These are phyloP conservation scores for Leersia perrieri DNA, from an alignment of 176 grass and related monocot genomes.

Conservation along the genomic window DNA sequence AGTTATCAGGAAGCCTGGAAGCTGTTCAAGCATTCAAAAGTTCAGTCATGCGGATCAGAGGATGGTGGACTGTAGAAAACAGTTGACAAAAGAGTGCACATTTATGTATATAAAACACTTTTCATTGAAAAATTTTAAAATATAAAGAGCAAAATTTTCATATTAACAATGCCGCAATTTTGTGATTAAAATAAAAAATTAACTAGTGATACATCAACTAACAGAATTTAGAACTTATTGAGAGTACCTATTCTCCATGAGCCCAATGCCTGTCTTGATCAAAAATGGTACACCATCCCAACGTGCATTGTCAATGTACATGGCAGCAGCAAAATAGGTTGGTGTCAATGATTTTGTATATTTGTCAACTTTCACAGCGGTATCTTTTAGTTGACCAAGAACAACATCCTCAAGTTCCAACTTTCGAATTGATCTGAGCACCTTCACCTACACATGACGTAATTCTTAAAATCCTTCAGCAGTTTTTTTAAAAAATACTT, in stretches of 20 bases:
- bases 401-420: conserved; percentile 78
- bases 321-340: conserved; percentile 83
- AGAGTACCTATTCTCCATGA: conserved; percentile 78
- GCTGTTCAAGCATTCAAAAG: not conserved
- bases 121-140: not conserved
- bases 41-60: conserved; percentile 1
- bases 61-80: not conserved
- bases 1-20: not conserved
- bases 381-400: conserved; percentile 85
- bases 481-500: conserved; percentile 7
- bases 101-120: conserved; percentile 17
- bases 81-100: not conserved
- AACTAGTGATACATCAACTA: not conserved
- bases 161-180: not conserved
- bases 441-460: conserved; percentile 63
- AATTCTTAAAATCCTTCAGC: not conserved
- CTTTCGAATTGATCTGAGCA: conserved; percentile 85
- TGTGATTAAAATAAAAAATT: conserved; percentile 5
- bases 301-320: conserved; percentile 95
- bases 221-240: not conserved
- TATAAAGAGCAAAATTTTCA: not conserved
- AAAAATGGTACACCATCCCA: conserved; percentile 98
- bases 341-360: conserved; percentile 81
- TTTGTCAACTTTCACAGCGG: conserved; percentile 46
- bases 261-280: conserved; percentile 88